Base-by-base conservation (phyloP, 1,284 basidiomycete species). In the Leccinum solheimii region DNA sequence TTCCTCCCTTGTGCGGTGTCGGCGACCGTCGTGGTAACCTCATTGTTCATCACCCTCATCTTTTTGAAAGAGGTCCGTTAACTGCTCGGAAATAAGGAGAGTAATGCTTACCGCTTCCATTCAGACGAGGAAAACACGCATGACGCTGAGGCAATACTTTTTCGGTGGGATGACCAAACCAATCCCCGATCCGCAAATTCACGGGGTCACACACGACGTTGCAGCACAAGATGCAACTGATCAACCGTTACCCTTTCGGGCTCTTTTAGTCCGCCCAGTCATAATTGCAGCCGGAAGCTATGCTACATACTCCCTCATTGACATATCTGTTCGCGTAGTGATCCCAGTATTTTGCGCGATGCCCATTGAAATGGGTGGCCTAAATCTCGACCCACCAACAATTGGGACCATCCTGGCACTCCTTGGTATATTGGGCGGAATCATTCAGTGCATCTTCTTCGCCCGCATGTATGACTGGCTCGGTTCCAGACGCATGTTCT, bases 1-100 rank as follows among this genome's bases (percentile, higher is more conserved):
- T 88, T 89, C 68, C 76, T 90, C 9, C 84, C 88, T 0, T 89
- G 87, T 69, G 67, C 83, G 3, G 80, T 81, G 3, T 74, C 83
- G 1, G 83, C 85, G 0, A 76, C 75, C 14, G 75, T 86, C 64
- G 80, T 83, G 1, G 75, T 79, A 13, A 51, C 81, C 1, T 73
- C 80, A 3, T 82, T 83, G 65, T 40, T 85, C 26, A 68, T 86
- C 8, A 79, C 80, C 0, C 66, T 80, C 3, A 56, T 81, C 2
- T 82, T 81, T 66, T 77, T 90, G 62, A 78, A 81, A 67, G 88
- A 90, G 81, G 88, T 86, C 40, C 32, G 77, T 65, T 11, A 58
- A n/a, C 50, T 53, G n/a, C 10, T 61, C 3, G n/a, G 13, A 38
- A 27, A 21, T 23, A 14, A 36, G 1, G 19, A 6, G 13, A n/a